Conservation (phyloP, 768 basidiomycete species). For the Psilocybe cyanescens region DNA sequence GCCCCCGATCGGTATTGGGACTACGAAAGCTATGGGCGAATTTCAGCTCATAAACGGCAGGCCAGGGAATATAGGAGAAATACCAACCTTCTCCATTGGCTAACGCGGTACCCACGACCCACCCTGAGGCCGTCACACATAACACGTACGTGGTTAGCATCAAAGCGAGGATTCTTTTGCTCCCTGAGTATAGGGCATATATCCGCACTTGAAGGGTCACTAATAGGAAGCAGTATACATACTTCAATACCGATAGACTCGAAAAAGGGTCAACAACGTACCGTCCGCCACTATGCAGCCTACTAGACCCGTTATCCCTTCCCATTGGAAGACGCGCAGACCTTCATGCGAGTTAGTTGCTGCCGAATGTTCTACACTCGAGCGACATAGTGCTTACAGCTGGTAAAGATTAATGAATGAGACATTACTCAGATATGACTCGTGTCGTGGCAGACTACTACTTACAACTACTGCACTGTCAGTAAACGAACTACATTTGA, state of each 20-base stretch:
- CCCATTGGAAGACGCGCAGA: neutral
- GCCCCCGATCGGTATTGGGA: neutral
- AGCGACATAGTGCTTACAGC: no score
- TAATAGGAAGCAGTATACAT: neutral
- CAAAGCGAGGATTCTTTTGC: no score
- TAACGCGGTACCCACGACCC: neutral
- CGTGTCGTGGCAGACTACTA: no score
- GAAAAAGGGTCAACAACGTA: neutral
- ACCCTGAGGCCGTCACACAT: neutral
- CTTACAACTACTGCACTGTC: no score
- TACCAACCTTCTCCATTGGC: neutral
- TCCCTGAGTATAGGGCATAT: neutral
- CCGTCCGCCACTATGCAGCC: slow-evolving; percentile 1
- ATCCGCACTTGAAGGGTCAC: slow-evolving; percentile 1
- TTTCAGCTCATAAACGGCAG: neutral
- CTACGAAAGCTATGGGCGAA: neutral
- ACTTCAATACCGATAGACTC: neutral
- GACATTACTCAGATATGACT: no score
- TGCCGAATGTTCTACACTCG: no score
- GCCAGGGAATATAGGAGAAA: neutral
- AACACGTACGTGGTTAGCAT: neutral
- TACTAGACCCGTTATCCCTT: neutral
- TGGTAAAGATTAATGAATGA: neutral
- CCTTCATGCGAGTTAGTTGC: no score
- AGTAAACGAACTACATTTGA: no score